Evolutionary conservation across 2,329 filamentous ascomycete species (phyloP), one percentile per base, ranked within the genome.

Genomic region (Beauveria caledonica): DNA sequence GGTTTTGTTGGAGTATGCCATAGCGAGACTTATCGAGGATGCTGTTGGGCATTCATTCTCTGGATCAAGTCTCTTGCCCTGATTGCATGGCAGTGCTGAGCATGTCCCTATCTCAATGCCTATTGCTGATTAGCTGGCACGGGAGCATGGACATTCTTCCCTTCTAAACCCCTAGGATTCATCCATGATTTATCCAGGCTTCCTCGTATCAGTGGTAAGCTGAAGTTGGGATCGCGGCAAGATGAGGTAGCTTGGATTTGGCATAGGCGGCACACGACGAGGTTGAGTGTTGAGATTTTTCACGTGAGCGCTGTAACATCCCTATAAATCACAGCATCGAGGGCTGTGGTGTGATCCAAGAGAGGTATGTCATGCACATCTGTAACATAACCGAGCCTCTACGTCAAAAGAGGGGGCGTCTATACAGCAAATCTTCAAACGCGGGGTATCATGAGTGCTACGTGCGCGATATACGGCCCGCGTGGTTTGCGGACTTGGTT

Each of bases 331-430:
- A 36, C 11, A 36, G 15, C 13, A 36, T 36, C 23, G 21, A 27
- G 19, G 23, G 39, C 13, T 10, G 36, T 25, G 51, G 46, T 42
- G 36, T 52, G 48, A 45, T 50, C 5, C 2, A 23, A 45, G 40
- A 39, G 27, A 21, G 39, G 39, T 33, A 40, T 59, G 57, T 53
- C 57, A 59, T 52, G 49, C 53, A 52, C 39, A 45, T 23, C 48
- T 59, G 40, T 49, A 23, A 25, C 57, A 45, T 52, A 48, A 59
- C 48, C 27, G 17, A 33, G 40, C 48, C 56, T 39, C 40, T 27
- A 19, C 39, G n/a, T 6, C 48, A 52, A 59, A 53, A 53, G 57
- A 59, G 48, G 57, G 49, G 57, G 48, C 23, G 56, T 27, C 23
- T 40, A 49, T n/a, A 33, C 29, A n/a, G 39, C 50, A 39, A 5